Evolutionary conservation across 1,284 basidiomycete species (phyloP).

Genomic region (Inonotus obliquus): DNA sequence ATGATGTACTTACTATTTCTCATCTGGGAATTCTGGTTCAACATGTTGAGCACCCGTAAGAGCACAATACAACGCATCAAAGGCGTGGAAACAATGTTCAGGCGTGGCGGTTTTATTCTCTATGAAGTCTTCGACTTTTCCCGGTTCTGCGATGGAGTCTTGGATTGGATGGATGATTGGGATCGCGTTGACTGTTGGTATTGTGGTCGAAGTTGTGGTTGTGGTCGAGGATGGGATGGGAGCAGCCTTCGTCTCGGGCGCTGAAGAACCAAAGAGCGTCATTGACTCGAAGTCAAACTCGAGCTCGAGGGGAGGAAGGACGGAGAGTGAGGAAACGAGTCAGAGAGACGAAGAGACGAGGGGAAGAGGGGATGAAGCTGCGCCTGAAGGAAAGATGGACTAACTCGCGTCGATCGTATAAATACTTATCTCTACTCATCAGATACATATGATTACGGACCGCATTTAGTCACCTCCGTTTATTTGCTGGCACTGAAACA

Average conservation of each 20-base stretch:
- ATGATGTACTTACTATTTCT: constrained; percentile 74
- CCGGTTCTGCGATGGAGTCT: constrained; percentile 25
- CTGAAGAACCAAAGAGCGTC: constrained; percentile 21
- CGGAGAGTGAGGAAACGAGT: neutral
- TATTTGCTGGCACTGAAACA: neutral
- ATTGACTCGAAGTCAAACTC: neutral
- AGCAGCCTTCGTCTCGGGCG: constrained; percentile 36
- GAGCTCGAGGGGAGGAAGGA: neutral
- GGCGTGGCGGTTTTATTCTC: constrained; percentile 48
- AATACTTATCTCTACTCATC: neutral
- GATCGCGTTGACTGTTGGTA: constrained; percentile 18
- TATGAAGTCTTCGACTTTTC: neutral
- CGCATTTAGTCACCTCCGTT: constrained; percentile 1
- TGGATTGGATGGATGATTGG: constrained; percentile 1
- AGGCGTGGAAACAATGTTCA: constrained; percentile 76
- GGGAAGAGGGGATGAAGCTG: neutral
- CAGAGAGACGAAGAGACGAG: neutral
- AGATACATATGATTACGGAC: neutral
- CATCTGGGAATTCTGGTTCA: constrained; percentile 55
- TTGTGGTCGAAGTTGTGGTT: too few relatives aligned
- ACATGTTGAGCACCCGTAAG: constrained; percentile 53
- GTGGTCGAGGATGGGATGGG: too few relatives aligned
- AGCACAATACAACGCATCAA: constrained; percentile 72
- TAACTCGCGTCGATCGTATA: neutral
- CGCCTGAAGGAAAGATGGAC: neutral